phyloP scores from a whole-genome alignment of 2,329 filamentous ascomycete species.

The Beauveria scarabaeidicola region DNA sequence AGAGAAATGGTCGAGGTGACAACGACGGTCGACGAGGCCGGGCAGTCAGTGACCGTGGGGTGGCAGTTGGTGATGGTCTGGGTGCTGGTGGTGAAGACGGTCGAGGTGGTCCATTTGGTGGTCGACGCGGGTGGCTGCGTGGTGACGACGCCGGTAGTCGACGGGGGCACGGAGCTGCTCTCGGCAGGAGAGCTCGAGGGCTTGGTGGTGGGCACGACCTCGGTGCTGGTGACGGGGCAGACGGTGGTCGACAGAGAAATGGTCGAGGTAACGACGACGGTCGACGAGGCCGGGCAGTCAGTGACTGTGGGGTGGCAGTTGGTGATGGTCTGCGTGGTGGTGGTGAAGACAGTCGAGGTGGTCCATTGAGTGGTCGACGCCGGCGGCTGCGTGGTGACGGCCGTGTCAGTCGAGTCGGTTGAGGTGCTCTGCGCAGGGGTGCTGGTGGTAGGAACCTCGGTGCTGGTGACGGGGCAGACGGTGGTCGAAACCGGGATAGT shows the following conservation, averaged over 20 bases:
- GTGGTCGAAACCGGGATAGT: constrained; percentile 31
- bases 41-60: constrained; percentile 23
- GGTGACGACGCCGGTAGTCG: background rate
- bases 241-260: constrained; percentile 31
- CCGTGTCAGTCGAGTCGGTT: constrained; percentile 10
- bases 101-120: constrained; percentile 21
- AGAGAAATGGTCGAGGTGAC: constrained; percentile 23
- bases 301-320: constrained; percentile 23
- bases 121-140: constrained; percentile 10
- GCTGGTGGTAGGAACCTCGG: constrained; percentile 7
- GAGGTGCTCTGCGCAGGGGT: background rate
- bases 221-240: constrained; percentile 28
- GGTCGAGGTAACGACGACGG: constrained; percentile 22
- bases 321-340: constrained; percentile 15
- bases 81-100: constrained; percentile 21
- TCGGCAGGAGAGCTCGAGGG: background rate
- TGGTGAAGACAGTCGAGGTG: constrained; percentile 25
- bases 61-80: constrained; percentile 18
- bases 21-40: constrained; percentile 18
- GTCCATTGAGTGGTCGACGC: constrained; percentile 16
- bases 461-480: constrained; percentile 31
- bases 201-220: constrained; percentile 1
- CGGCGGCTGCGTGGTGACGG: constrained; percentile 3
- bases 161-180: too few species aligned
- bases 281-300: constrained; percentile 22